A percentile compares a stretch with the other conserved stretches of the same genome.
These are phyloP conservation scores for Calvatia gigantea DNA, from an alignment of 768 basidiomycete species.

Conservation along the genomic window DNA sequence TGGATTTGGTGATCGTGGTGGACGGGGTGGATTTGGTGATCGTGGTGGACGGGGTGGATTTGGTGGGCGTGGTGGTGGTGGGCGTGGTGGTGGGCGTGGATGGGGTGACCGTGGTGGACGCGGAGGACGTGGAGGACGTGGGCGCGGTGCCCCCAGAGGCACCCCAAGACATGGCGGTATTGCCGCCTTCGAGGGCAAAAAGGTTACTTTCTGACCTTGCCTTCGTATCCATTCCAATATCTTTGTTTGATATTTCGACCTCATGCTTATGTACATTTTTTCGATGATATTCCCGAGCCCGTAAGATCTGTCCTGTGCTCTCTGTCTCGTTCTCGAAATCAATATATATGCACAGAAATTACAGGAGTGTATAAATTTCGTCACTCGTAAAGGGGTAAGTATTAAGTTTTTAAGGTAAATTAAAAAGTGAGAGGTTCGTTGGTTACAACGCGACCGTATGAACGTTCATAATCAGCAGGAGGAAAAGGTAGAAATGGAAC, in stretches of 20 bases:
- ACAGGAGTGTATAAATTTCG: background rate
- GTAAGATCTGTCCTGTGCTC: background rate
- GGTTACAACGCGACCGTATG: constrained; percentile 10
- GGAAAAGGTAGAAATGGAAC: background rate
- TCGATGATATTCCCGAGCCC: background rate
- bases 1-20: constrained; percentile 37
- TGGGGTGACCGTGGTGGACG: constrained; percentile 31
- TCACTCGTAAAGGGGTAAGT: background rate
- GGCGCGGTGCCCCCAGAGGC: constrained; percentile 43
- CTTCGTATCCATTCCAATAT: constrained; percentile 7
- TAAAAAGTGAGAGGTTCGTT: background rate
- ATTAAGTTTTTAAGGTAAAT: constrained; percentile 1
- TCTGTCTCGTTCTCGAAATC: background rate
- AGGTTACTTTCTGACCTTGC: constrained; percentile 49
- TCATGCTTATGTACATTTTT: background rate
- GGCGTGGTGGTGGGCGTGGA: constrained; percentile 32
- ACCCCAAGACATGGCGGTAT: constrained; percentile 63
- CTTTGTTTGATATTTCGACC: background rate
- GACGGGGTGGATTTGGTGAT: constrained; percentile 34
- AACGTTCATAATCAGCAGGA: background rate
- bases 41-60: constrained; percentile 36
- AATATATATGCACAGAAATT: background rate
- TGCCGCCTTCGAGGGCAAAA: constrained; percentile 62
- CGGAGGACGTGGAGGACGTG: constrained; percentile 37
- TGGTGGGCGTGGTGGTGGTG: constrained; percentile 33